These are phyloP conservation scores for Nitzschia inconspicua DNA, from an alignment of 108 stramenopile genomes.

Conservation along the genomic window DNA sequence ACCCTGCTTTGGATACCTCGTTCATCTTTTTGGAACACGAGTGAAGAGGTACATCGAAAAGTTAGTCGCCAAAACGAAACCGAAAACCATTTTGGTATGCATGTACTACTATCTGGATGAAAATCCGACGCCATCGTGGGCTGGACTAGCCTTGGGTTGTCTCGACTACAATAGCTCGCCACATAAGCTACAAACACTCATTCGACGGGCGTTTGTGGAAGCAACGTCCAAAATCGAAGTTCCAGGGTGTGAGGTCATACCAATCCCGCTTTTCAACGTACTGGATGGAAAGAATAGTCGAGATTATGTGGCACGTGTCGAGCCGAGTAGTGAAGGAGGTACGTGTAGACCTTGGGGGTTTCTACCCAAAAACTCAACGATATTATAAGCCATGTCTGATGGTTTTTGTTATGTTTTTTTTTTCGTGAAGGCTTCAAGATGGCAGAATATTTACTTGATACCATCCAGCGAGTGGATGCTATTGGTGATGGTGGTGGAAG, in stretches of 20 bases:
- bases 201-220: slow-evolving; percentile 66
- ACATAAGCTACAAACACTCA: slow-evolving; percentile 59
- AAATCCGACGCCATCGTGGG: slow-evolving; percentile 69
- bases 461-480: slow-evolving; percentile 29
- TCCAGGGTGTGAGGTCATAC: slow-evolving; percentile 64
- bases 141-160: slow-evolving; percentile 59
- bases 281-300: slow-evolving; percentile 71
- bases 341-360: no score
- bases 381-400: no score
- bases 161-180: slow-evolving; percentile 81
- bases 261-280: slow-evolving; percentile 71
- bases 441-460: slow-evolving; percentile 75
- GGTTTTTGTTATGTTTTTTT: no score
- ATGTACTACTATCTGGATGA: slow-evolving; percentile 93
- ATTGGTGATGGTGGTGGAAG: neutral
- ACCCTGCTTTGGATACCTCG: slow-evolving; percentile 80
- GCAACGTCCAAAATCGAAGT: slow-evolving; percentile 69
- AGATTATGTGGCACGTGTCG: slow-evolving; percentile 89
- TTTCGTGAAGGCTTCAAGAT: no score
- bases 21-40: slow-evolving; percentile 77
- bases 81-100: slow-evolving; percentile 76
- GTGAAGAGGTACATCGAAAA: slow-evolving; percentile 68
- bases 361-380: no score
- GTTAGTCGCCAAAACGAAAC: slow-evolving; percentile 70
- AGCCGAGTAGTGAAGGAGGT: slow-evolving; percentile 82